Conservation (phyloP, 768 basidiomycete genomes). For the Lactarius psammicola region DNA sequence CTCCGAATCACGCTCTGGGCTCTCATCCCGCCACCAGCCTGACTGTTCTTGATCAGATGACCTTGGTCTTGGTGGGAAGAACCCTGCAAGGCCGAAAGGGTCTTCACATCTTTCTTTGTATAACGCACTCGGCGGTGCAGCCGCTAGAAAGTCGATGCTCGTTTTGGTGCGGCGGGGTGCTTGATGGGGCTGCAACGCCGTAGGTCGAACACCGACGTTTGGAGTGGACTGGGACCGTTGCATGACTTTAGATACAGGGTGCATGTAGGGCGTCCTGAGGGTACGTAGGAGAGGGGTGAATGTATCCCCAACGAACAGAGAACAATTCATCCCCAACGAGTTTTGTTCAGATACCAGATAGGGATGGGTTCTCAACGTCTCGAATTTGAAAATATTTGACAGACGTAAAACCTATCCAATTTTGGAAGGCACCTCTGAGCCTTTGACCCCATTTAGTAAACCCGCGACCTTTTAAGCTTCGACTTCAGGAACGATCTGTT, state of each 20-base stretch:
- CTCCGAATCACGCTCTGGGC: slow-evolving; percentile 30
- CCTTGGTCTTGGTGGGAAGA: slow-evolving; percentile 43
- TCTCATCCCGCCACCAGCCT: slow-evolving; percentile 43
- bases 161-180: slow-evolving; percentile 28
- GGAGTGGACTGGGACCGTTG: slow-evolving; percentile 38
- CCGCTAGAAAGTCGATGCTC: slow-evolving; percentile 21
- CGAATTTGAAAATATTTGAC: slow-evolving; percentile 13
- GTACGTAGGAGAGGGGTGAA: slow-evolving; percentile 1
- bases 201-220: slow-evolving; percentile 9
- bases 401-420: not conserved
- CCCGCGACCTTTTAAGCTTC: slow-evolving; percentile 1
- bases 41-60: slow-evolving; percentile 38
- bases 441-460: not conserved
- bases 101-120: slow-evolving; percentile 40
- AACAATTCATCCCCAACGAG: slow-evolving; percentile 21
- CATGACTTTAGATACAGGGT: slow-evolving; percentile 23
- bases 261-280: slow-evolving; percentile 13
- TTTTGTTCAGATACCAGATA: slow-evolving; percentile 30
- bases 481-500: not conserved
- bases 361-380: slow-evolving; percentile 5
- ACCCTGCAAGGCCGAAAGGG: slow-evolving; percentile 49
- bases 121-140: slow-evolving; percentile 26
- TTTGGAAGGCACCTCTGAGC: not conserved
- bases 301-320: slow-evolving; percentile 19
- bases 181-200: not conserved